Conservation (phyloP, 768 basidiomycete genomes). For the Tricholoma flavovirens region DNA sequence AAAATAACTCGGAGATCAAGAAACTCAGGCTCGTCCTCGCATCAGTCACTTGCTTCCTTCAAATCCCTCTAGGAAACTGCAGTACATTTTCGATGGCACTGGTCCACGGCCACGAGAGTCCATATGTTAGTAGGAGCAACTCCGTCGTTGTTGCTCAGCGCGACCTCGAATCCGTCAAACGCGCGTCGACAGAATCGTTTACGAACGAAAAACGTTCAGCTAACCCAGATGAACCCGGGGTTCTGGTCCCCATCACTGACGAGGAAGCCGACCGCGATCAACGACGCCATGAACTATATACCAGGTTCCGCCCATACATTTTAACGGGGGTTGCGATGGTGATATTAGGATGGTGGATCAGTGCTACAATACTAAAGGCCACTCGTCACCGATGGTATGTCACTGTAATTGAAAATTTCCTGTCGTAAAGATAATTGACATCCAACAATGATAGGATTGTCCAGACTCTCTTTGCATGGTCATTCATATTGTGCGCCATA, state of each 20-base stretch:
- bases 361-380: constrained; percentile 56
- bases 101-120: constrained; percentile 9
- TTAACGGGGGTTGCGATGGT: constrained; percentile 48
- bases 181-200: constrained; percentile 17
- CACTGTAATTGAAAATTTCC: constrained; percentile 1
- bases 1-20: background rate
- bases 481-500: constrained; percentile 58
- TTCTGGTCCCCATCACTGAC: background rate
- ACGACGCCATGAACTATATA: constrained; percentile 2
- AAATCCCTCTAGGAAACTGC: background rate
- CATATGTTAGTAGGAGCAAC: constrained; percentile 7
- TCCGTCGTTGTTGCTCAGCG: constrained; percentile 7
- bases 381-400: constrained; percentile 74
- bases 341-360: constrained; percentile 86
- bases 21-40: background rate
- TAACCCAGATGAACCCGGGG: constrained; percentile 3
- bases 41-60: background rate
- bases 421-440: constrained; percentile 5
- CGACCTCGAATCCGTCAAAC: constrained; percentile 13
- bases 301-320: constrained; percentile 36
- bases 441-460: constrained; percentile 50
- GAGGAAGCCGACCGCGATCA: constrained; percentile 6
- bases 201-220: constrained; percentile 15
- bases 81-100: constrained; percentile 8
- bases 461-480: constrained; percentile 80